Conservation (phyloP, 306 rosid species). For the Quercus variabilis region DNA sequence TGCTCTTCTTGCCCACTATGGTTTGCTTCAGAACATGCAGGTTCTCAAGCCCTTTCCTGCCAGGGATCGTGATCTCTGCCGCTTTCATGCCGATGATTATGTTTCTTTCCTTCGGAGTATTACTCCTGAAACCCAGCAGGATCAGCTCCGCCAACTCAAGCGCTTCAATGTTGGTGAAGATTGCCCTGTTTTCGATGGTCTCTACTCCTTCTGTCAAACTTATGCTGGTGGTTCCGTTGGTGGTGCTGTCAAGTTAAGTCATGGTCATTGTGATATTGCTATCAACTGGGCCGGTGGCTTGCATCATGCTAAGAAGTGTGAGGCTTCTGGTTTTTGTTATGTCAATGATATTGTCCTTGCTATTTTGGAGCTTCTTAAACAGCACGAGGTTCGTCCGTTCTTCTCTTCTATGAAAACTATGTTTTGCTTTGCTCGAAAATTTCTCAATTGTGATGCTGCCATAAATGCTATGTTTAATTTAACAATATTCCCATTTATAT, state of each 20-base stretch:
- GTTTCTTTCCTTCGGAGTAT: conserved; percentile 75
- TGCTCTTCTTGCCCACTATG: conserved; percentile 84
- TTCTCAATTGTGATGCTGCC: background rate
- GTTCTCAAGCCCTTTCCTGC: conserved; percentile 92
- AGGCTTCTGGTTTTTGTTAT: conserved; percentile 89
- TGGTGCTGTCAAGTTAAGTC: conserved; percentile 80
- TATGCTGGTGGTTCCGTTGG: conserved; percentile 95
- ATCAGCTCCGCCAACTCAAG: conserved; percentile 81
- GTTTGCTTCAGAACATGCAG: conserved; percentile 85
- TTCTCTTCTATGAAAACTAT: no score
- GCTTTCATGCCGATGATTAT: conserved; percentile 86
- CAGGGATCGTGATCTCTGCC: conserved; percentile 73
- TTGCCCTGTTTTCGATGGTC: conserved; percentile 87
- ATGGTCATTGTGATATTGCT: conserved; percentile 77
- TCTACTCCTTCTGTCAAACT: conserved; percentile 80
- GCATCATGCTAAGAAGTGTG: conserved; percentile 91
- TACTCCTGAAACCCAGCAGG: conserved; percentile 86
- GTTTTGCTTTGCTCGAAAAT: background rate
- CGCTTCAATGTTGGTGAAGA: conserved; percentile 91
- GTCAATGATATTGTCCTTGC: conserved; percentile 83
- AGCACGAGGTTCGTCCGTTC: conserved; percentile 57
- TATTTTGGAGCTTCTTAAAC: conserved; percentile 83
- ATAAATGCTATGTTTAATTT: background rate
- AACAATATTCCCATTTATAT: background rate
- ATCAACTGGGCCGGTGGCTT: conserved; percentile 89